phyloP scores from a whole-genome alignment of 192 early-diverging fungal species.

The Umbelopsis isabellina region DNA sequence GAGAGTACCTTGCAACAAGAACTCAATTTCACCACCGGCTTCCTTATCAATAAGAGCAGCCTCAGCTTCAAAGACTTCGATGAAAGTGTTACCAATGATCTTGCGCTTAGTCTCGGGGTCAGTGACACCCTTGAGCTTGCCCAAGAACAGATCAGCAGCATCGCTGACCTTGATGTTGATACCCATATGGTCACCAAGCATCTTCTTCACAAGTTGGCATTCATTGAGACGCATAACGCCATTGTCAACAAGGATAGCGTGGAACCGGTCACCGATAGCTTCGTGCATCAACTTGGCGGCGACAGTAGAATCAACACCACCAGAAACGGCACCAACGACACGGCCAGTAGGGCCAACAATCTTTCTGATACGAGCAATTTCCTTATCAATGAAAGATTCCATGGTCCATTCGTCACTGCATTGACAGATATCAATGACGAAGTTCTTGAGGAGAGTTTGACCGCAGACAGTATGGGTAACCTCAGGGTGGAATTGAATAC shows the following conservation, averaged over 20 bases:
- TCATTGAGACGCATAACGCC: constrained; percentile 99
- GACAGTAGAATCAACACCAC: constrained; percentile 96
- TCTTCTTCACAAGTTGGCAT: constrained; percentile 83
- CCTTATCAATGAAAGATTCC: constrained; percentile 97
- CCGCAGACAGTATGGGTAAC: constrained; percentile 96
- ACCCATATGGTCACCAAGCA: constrained; percentile 85
- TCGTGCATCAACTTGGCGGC: constrained; percentile 96
- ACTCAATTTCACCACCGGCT: constrained; percentile 85
- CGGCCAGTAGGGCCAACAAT: constrained; percentile 90
- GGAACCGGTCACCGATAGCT: constrained; percentile 98
- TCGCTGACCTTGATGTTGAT: constrained; percentile 96
- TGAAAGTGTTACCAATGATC: constrained; percentile 99
- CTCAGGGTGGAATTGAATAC: constrained; percentile 99
- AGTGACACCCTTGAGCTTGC: constrained; percentile 85
- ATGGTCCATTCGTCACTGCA: constrained; percentile 93
- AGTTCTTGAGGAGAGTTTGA: constrained; percentile 85
- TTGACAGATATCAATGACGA: constrained; percentile 89
- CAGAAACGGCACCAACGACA: constrained; percentile 96
- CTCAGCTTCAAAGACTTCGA: constrained; percentile 97
- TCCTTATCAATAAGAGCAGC: constrained; percentile 88
- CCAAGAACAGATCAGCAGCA: constrained; percentile 83
- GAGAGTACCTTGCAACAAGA: constrained; percentile 94
- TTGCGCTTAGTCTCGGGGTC: constrained; percentile 98
- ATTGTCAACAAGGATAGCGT: constrained; percentile 97
- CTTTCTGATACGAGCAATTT: constrained; percentile 89